These are phyloP conservation scores for Schizophyllum commune DNA, from an alignment of 1,284 basidiomycete species.

Conservation along the genomic window DNA sequence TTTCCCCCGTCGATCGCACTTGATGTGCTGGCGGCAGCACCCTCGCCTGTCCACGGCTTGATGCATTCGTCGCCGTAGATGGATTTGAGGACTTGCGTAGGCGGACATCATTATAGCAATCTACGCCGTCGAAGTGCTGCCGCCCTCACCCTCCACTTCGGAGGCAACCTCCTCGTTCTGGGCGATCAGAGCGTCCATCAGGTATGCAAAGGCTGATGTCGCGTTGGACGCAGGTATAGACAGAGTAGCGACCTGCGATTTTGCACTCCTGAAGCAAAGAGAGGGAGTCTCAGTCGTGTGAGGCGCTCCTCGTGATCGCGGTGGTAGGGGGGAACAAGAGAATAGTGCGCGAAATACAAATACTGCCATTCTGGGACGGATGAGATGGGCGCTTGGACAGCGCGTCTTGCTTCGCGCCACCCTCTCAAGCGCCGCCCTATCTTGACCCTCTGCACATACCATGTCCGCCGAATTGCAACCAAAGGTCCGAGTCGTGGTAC, in stretches of 20 bases:
- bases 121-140: background rate
- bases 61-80: conserved; percentile 75
- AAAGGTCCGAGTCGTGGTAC: conserved; percentile 60
- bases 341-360: background rate
- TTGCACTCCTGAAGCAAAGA: no score
- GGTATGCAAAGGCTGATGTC: background rate
- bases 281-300: no score
- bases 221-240: no score
- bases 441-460: background rate
- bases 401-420: background rate
- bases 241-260: no score
- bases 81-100: conserved; percentile 58
- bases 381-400: background rate
- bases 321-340: background rate
- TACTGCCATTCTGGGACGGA: background rate
- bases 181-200: background rate
- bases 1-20: conserved; percentile 40
- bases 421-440: background rate
- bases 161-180: conserved; percentile 44
- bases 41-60: conserved; percentile 33
- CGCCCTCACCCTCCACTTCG: conserved; percentile 56
- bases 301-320: no score
- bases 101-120: conserved; percentile 7
- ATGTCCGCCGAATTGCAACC: conserved; percentile 1
- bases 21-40: conserved; percentile 14